Conservation (phyloP, 495 filamentous ascomycete genomes). For the Amniculicola lignicola region DNA sequence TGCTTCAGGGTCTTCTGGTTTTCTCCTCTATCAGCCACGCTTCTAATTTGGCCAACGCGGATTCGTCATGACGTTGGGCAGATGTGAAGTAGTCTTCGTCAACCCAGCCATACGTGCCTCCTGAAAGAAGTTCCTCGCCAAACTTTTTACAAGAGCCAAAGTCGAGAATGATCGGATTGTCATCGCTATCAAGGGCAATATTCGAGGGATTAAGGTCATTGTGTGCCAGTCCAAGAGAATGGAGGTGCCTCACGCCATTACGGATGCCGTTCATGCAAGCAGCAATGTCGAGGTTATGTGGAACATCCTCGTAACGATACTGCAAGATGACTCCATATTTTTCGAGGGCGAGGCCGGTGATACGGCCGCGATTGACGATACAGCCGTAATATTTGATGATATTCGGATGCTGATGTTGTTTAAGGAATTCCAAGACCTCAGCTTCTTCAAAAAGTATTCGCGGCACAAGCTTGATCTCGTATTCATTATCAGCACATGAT, state of each 20-base stretch:
- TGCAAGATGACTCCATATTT: too few relatives aligned
- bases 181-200: constrained; percentile 17
- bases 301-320: constrained; percentile 17
- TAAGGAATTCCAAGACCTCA: too few relatives aligned
- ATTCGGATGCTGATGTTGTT: too few relatives aligned
- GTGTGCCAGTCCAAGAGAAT: constrained; percentile 30
- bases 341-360: too few relatives aligned
- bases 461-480: too few relatives aligned
- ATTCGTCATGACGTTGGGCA: constrained; percentile 14
- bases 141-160: constrained; percentile 26
- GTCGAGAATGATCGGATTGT: constrained; percentile 21
- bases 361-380: too few relatives aligned
- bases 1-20: constrained; percentile 1
- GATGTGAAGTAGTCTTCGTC: constrained; percentile 19
- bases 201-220: constrained; percentile 32
- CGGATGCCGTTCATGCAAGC: constrained; percentile 20
- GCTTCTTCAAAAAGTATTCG: too few relatives aligned
- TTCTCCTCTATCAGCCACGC: constrained; percentile 16
- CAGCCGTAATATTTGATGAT: too few relatives aligned
- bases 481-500: too few relatives aligned
- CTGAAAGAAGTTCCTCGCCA: constrained; percentile 24
- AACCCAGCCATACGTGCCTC: constrained; percentile 21
- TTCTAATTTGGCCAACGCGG: constrained; percentile 19
- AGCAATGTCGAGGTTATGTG: constrained; percentile 11
- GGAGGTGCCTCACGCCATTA: constrained; percentile 21